Base-by-base conservation (phyloP, 1,139 yeast species). In the Yamadazyma dendronema region DNA sequence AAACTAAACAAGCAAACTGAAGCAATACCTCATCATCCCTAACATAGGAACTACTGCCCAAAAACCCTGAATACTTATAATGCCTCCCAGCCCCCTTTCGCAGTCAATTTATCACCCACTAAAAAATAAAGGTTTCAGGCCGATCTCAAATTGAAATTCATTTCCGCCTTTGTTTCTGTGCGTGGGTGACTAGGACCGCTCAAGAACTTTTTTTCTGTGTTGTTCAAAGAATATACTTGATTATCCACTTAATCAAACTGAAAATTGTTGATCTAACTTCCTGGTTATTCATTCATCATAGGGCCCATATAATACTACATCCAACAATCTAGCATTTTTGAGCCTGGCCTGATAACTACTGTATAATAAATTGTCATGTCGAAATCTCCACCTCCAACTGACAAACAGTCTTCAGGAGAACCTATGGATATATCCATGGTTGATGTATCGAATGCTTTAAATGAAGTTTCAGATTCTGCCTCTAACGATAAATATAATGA, bases 401-500 rank as follows among this genome's bases (percentile, higher is more conserved):
- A 30, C 9, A 4, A 13, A 4, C 25, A 13, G 26, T 14, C 33
- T 17, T 14, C 17, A 11, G 19, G 34, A 7, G 45, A 42, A 21
- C 27, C 37, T 8, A 52, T 45, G 36, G 52, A 47, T 34, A 48
- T 47, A 22, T 67, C 74, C 28, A 69, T 69, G 74, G 66, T 66
- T 36, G 75, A 69, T 41, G 72, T 68, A 3, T 64, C 67, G 45
- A 50, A 52, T 49, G 61, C 59, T 30, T 50, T 55, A 38, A 42
- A 47, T 35, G 51, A 48, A 34, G 43, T 37, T 4, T 38, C 30
- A 6, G 31, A 38, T 2, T 24, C 25, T 33, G 11, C 23, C 9
- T 5, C 6, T 26, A 26, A 7, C 8, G 17, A 14, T 26, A 9
- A 19, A 9, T 9, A 19, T 7, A 26, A 6, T 26, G 33, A 26